Base-by-base conservation (phyloP, 768 basidiomycete species). In the Hysterangium stoloniferum region DNA sequence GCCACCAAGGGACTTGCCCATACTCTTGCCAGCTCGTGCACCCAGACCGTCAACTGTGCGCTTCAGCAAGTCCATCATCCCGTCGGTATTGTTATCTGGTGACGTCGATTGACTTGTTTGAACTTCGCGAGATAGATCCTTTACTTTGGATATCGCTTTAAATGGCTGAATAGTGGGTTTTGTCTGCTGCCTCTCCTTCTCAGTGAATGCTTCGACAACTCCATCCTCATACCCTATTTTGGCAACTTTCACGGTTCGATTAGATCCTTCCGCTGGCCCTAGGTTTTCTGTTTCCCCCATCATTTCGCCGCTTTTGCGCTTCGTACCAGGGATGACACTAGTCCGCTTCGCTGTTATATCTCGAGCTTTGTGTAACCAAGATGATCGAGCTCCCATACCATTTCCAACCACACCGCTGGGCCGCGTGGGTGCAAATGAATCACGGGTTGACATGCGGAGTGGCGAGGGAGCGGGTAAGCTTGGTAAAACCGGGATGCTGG, bases 301-400 rank as follows among this genome's bases (percentile, higher is more conserved):
- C 54, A 65, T 56, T 20, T 68, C 66, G 1, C 66, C 74, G 56
- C 84, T 87, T 66, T 88, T 89, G 52, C 85, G 71, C 59, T 89
- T 89, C 38, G 69, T 58, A 35, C 59, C 66, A 51, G 56, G 66
- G 28, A 57, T 45, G 19, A 52, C 43, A 24, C 54, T 63, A 13
- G 62, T 47, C 25, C 63, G 57, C 66, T 76, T 51, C 25, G 57
- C 58, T 9, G 68, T 68, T 22, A 73, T 80, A 59, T 86, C 84
- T 31, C 86, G 73, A 12, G 82, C 87, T 58, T 85, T 86, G 65
- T 77, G 78, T 48, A 90, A 64, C 87, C 87, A 89, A 3, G 87
- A 89, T 7, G 84, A 84, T 28, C 86, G 78, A 58, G 85, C 87
- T 2, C 77, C 78, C 15, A 32, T 40, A 12, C 15, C 29, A 8